Conservation (phyloP, 1,139 yeast genomes). For the Meyerozyma guilliermondii region DNA sequence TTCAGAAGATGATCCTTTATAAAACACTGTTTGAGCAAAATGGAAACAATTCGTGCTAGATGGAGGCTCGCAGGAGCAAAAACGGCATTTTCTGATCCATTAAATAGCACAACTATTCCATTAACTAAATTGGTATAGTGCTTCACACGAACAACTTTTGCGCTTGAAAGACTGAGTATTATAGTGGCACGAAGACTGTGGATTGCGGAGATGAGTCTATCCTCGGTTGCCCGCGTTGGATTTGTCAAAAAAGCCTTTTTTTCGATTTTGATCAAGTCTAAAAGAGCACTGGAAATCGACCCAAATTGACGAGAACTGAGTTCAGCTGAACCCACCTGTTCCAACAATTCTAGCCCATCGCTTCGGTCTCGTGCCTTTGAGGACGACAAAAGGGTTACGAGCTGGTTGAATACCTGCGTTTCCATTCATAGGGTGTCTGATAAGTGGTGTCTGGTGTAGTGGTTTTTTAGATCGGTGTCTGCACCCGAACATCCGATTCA, state of each 20-base stretch:
- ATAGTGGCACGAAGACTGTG: background rate
- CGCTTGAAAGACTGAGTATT: background rate
- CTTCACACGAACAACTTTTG: background rate
- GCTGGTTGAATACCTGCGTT: background rate
- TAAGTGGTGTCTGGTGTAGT: no score
- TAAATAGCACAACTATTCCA: background rate
- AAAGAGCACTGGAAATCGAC: background rate
- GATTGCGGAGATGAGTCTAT: background rate
- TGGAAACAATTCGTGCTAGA: background rate
- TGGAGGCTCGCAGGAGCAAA: background rate
- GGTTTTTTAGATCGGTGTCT: no score
- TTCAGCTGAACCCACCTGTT: background rate
- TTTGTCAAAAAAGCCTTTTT: background rate
- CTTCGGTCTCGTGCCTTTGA: background rate
- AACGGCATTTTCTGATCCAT: background rate
- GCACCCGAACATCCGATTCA: background rate
- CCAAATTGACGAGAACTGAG: constrained; percentile 1
- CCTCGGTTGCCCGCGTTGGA: background rate
- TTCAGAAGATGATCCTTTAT: background rate
- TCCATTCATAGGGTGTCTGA: background rate
- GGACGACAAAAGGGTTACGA: background rate
- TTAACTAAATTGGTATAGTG: background rate
- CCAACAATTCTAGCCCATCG: background rate
- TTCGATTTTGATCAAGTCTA: background rate
- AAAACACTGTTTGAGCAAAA: background rate